phyloP scores from a whole-genome alignment of 2,329 filamentous ascomycete genomes.

The Talaromyces atroroseus region DNA sequence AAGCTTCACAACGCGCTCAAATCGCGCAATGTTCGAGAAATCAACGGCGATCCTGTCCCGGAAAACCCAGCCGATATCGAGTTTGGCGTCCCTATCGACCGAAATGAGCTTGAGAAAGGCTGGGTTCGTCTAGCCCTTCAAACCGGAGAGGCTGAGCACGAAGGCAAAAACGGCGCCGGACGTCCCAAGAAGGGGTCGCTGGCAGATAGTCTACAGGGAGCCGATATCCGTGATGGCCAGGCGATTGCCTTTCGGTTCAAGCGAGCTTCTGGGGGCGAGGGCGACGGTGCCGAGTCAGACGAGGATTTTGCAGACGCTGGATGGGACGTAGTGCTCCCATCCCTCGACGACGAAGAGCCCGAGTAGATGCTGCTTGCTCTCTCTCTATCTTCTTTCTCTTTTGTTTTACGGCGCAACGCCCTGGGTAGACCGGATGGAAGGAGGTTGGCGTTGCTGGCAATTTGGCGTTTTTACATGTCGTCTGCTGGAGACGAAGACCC shows the following conservation, averaged over 20 bases:
- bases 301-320: slow-evolving; percentile 27
- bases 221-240: slow-evolving; percentile 26
- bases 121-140: slow-evolving; percentile 42
- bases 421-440: not conserved
- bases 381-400: not conserved
- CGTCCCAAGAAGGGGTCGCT: slow-evolving; percentile 22
- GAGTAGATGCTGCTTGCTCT: slow-evolving; percentile 1
- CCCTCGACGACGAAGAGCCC: slow-evolving; percentile 29
- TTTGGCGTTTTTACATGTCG: not conserved
- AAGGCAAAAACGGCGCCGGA: slow-evolving; percentile 18
- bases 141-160: slow-evolving; percentile 24
- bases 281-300: slow-evolving; percentile 19
- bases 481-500: not conserved
- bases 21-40: slow-evolving; percentile 36
- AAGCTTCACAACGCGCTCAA: slow-evolving; percentile 55
- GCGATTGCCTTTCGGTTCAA: slow-evolving; percentile 33
- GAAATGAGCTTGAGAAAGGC: slow-evolving; percentile 45
- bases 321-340: slow-evolving; percentile 34
- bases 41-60: slow-evolving; percentile 36
- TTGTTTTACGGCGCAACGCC: not conserved
- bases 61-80: slow-evolving; percentile 38
- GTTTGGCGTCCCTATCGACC: slow-evolving; percentile 44
- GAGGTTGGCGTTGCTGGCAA: not conserved
- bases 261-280: slow-evolving; percentile 15
- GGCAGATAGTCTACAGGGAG: slow-evolving; percentile 20